These are phyloP conservation scores for Solanum hybrid DNA, from an alignment of 305 asterid species.

Conservation along the genomic window DNA sequence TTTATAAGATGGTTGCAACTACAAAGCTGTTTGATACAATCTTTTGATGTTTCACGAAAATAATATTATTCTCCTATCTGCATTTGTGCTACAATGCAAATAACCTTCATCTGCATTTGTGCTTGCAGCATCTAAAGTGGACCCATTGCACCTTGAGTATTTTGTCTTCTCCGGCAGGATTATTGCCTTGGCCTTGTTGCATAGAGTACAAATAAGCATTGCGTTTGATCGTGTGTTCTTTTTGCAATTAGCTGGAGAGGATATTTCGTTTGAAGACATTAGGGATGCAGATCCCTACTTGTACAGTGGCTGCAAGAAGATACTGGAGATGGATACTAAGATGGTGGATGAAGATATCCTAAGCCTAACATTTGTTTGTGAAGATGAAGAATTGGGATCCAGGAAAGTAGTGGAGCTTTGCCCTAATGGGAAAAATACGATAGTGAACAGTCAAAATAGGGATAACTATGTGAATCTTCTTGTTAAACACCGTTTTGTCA, in stretches of 20 bases:
- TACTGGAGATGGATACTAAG: neutral
- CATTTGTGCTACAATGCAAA: neutral
- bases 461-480: neutral
- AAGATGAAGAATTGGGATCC: neutral
- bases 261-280: neutral
- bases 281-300: neutral
- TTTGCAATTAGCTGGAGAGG: neutral
- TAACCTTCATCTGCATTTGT: neutral
- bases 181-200: neutral
- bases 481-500: constrained; percentile 55
- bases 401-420: neutral
- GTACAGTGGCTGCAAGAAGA: neutral
- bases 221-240: neutral
- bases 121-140: neutral
- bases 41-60: neutral
- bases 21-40: neutral
- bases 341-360: neutral
- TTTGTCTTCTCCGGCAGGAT: neutral
- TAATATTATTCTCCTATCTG: neutral
- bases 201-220: neutral
- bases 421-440: neutral
- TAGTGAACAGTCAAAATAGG: neutral
- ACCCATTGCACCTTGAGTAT: neutral
- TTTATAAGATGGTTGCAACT: neutral
- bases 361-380: neutral